These are phyloP conservation scores for Knoxdaviesia capensis DNA, from an alignment of 2,329 filamentous ascomycete genomes.

Conservation along the genomic window DNA sequence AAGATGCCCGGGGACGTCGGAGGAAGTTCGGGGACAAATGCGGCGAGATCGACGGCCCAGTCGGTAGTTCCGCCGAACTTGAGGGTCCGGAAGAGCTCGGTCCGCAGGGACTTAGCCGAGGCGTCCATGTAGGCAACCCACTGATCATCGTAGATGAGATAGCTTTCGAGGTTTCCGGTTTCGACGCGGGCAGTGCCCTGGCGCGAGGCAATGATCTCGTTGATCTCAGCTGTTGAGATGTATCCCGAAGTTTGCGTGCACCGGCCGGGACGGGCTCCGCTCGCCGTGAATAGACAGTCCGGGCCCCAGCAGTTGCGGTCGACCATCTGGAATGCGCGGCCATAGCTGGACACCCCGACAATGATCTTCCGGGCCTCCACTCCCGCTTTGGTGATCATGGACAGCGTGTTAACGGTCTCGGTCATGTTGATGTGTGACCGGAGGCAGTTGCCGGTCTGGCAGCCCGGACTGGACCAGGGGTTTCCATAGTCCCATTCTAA, in stretches of 20 bases:
- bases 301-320: slow-evolving; percentile 9
- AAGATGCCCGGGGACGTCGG: too few species aligned
- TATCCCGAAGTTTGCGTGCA: slow-evolving; percentile 13
- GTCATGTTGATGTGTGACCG: slow-evolving; percentile 15
- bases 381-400: slow-evolving; percentile 15
- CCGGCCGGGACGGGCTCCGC: slow-evolving; percentile 3
- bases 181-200: not conserved
- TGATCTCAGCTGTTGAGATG: slow-evolving; percentile 13
- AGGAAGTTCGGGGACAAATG: too few species aligned
- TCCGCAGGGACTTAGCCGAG: slow-evolving; percentile 6
- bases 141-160: slow-evolving; percentile 7
- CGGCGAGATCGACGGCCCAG: slow-evolving; percentile 9
- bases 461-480: slow-evolving; percentile 8
- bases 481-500: slow-evolving; percentile 13
- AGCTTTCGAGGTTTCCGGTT: slow-evolving; percentile 5
- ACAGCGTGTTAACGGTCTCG: slow-evolving; percentile 13
- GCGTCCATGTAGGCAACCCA: slow-evolving; percentile 10
- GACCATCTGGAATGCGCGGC: slow-evolving; percentile 14
- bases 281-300: slow-evolving; percentile 9
- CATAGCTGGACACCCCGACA: slow-evolving; percentile 14
- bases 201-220: not conserved
- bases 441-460: slow-evolving; percentile 14
- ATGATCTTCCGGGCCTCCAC: slow-evolving; percentile 11
- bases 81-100: slow-evolving; percentile 3
- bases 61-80: slow-evolving; percentile 9